Conservation (phyloP, 2,329 filamentous ascomycete genomes). For the Graphilbum ipis-grandicollis region DNA sequence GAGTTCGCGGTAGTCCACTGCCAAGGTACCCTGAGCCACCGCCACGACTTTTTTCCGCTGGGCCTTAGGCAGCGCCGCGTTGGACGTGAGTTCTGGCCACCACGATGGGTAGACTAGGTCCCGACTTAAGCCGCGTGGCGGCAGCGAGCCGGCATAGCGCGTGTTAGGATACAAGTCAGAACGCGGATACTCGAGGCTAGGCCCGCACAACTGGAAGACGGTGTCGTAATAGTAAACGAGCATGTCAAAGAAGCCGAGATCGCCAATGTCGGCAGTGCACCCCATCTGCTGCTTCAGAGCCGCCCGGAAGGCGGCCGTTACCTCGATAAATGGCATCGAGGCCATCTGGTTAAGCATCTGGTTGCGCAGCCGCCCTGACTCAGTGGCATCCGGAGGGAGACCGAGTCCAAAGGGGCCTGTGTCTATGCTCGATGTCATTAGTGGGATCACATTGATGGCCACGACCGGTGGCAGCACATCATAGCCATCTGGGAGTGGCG, state of each 20-base stretch:
- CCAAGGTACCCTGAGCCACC: constrained; percentile 30
- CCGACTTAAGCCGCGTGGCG: constrained; percentile 14
- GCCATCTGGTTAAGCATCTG: constrained; percentile 1
- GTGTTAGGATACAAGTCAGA: constrained; percentile 20
- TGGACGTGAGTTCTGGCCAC: constrained; percentile 23
- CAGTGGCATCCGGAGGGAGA: constrained; percentile 2
- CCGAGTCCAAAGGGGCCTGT: constrained; percentile 4
- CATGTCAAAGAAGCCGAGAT: neutral
- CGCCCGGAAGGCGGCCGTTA: neutral
- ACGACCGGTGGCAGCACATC: neutral
- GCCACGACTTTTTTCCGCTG: constrained; percentile 21
- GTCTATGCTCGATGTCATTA: constrained; percentile 1
- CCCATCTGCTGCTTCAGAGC: neutral
- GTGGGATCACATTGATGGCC: constrained; percentile 1
- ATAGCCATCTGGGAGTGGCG: constrained; percentile 3
- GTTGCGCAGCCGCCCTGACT: constrained; percentile 5
- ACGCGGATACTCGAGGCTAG: constrained; percentile 21
- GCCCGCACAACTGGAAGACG: constrained; percentile 19
- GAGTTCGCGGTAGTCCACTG: constrained; percentile 20
- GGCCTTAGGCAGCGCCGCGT: neutral
- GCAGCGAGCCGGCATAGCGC: constrained; percentile 24
- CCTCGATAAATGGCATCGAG: neutral
- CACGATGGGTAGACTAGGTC: constrained; percentile 21
- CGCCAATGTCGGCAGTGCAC: neutral
- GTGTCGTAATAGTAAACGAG: constrained; percentile 13